Evolutionary conservation across 2,329 filamentous ascomycete genomes (phyloP), one percentile per base, ranked within the genome.

Genomic region (Ceratocystis lukuohia): DNA sequence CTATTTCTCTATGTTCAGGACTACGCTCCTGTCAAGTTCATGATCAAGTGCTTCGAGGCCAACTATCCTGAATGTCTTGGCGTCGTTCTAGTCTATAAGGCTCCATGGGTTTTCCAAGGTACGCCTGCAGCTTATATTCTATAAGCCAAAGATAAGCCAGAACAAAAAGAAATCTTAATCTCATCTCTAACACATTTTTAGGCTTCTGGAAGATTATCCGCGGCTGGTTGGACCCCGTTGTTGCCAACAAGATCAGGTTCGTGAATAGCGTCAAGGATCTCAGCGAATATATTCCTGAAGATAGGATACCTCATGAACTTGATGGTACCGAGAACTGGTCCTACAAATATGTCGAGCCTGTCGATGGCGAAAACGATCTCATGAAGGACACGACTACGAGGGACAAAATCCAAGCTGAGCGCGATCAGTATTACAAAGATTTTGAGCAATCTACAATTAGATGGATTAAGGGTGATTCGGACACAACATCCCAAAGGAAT

Each of bases 11-110:
- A 20, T 66, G 12, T 41, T 41, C 10, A 88, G 85, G 94, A 99
- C 75, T 97, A 97, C 75, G 84, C 89, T 0, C 93, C 94, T 0
- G 90, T 99, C 67, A 99, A 96, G 73, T 99, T 97, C 77, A 96
- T 99, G 88, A 96, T 99, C 76, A 96, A 96, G 76, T 96, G 92
- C 75, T 99, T 99, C 73, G 94, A 99, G 78, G 94, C 94, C 68
- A 97, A 99, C 75, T 99, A 97, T 72, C 94, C 94, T 0, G 94
- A 99, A 75, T 93, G 86, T 61, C 81, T 99, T 0, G 94, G 93
- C 33, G 83, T 88, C 1, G 90, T 97, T 2, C 82, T 97, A 59
- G 90, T 99, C 46, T 94, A 99, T 80, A 96, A 96, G 75, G 87
- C 94, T 0, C 94, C 94, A 2, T 99, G 94, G 94, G 79, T 99